phyloP scores from a whole-genome alignment of 805 yeast species.

The Metschnikowia noctiluminum region DNA sequence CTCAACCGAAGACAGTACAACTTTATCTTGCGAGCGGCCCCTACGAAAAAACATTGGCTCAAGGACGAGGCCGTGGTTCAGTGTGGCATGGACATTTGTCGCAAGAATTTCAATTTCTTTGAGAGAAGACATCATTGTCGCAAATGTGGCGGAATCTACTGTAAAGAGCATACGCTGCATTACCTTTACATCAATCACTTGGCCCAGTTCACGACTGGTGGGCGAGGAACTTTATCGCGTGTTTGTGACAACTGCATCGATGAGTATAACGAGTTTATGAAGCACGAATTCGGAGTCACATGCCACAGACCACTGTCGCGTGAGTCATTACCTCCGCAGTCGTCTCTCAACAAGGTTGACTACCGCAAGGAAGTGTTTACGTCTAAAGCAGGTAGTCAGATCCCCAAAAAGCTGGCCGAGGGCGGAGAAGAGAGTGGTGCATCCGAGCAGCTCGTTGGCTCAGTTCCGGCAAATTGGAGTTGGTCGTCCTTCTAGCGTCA shows the following conservation, averaged over 20 bases:
- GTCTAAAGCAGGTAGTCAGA: conserved; percentile 1
- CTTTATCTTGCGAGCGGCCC: conserved; percentile 35
- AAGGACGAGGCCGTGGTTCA: conserved; percentile 61
- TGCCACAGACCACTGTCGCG: conserved; percentile 11
- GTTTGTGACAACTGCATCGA: conserved; percentile 67
- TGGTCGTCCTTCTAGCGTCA: conserved; percentile 61
- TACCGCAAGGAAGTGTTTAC: conserved; percentile 12
- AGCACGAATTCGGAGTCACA: conserved; percentile 36
- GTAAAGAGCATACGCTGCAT: conserved; percentile 64
- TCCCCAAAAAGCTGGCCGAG: conserved; percentile 9
- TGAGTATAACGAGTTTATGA: conserved; percentile 54
- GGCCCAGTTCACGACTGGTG: conserved; percentile 66
- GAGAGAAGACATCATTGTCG: conserved; percentile 84
- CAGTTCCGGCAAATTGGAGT: conserved; percentile 73
- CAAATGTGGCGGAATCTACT: conserved; percentile 78
- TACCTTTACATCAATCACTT: conserved; percentile 51
- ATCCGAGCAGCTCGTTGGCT: conserved; percentile 35
- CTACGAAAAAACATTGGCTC: conserved; percentile 68
- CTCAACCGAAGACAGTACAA: conserved; percentile 23
- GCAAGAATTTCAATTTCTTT: conserved; percentile 66
- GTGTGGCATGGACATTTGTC: conserved; percentile 60
- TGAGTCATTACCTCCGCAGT: conserved; percentile 9
- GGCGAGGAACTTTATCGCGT: conserved; percentile 62
- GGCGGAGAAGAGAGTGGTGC: conserved; percentile 7
- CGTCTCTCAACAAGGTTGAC: conserved; percentile 3